A percentile compares a stretch with the other conserved stretches of the same genome.
phyloP scores from a whole-genome alignment of 2,329 filamentous ascomycete genomes.

The Helotiales sp. region DNA sequence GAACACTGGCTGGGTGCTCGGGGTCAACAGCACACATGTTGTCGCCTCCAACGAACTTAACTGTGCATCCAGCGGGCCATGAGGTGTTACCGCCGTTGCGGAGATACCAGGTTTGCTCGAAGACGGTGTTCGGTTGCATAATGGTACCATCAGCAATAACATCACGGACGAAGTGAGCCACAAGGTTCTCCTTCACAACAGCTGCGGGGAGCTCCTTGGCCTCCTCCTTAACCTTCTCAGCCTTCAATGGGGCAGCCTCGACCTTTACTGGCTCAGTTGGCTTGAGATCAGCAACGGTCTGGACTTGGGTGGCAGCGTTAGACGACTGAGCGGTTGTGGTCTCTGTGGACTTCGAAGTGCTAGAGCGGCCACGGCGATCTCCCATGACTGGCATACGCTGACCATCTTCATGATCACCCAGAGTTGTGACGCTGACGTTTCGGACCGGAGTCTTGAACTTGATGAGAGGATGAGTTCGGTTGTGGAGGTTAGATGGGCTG shows the following conservation, averaged over 20 bases:
- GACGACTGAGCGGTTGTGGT: slow-evolving; percentile 52
- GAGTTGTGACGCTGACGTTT: slow-evolving; percentile 83
- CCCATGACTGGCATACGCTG: slow-evolving; percentile 72
- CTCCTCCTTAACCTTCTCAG: slow-evolving; percentile 36
- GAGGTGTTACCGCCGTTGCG: slow-evolving; percentile 78
- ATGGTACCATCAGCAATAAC: slow-evolving; percentile 78
- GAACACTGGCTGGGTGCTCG: slow-evolving; percentile 76
- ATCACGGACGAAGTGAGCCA: slow-evolving; percentile 77
- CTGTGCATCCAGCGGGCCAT: slow-evolving; percentile 89
- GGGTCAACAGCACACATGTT: slow-evolving; percentile 94
- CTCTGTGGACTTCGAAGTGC: slow-evolving; percentile 57
- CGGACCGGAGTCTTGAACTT: slow-evolving; percentile 95
- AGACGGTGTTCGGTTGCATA: slow-evolving; percentile 71
- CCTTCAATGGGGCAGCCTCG: slow-evolving; percentile 40
- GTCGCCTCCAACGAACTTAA: slow-evolving; percentile 91
- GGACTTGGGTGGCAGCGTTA: slow-evolving; percentile 64
- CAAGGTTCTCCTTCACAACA: slow-evolving; percentile 49
- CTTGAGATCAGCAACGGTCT: slow-evolving; percentile 75
- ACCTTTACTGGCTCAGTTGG: slow-evolving; percentile 57
- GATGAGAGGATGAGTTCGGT: slow-evolving; percentile 94
- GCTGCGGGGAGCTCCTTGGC: slow-evolving; percentile 42
- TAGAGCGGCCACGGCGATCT: slow-evolving; percentile 55
- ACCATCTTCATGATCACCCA: slow-evolving; percentile 75
- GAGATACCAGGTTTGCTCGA: slow-evolving; percentile 90
- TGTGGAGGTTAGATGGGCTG: slow-evolving; percentile 81